Percentiles rank a stretch among this genome's conserved stretches.
phyloP scores from a whole-genome alignment of 2,329 filamentous ascomycete species.

The Aureobasidium sp. region DNA sequence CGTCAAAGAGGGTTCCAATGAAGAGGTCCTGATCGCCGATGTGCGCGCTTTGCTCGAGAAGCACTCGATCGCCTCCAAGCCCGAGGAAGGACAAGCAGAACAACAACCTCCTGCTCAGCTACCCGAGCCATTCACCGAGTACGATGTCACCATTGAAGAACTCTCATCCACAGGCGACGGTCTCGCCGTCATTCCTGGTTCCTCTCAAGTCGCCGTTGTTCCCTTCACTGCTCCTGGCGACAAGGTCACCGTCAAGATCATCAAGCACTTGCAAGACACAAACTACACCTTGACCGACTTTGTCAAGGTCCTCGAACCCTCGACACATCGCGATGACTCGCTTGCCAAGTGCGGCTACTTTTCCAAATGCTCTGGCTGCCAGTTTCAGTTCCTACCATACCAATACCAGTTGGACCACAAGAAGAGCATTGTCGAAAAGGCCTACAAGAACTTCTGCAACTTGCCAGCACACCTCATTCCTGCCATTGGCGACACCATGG shows the following conservation, averaged over 20 bases:
- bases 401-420: conserved; percentile 79
- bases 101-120: conserved; percentile 32
- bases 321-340: conserved; percentile 67
- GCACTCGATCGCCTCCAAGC: conserved; percentile 21
- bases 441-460: conserved; percentile 84
- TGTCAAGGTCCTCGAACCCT: conserved; percentile 66
- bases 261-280: conserved; percentile 59
- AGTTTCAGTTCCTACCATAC: conserved; percentile 96
- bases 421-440: conserved; percentile 78
- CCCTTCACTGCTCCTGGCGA: conserved; percentile 88
- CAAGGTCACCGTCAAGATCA: conserved; percentile 67
- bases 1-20: conserved; percentile 40
- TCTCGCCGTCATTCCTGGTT: conserved; percentile 63
- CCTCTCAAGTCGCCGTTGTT: conserved; percentile 72
- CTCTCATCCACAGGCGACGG: conserved; percentile 91
- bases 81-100: conserved; percentile 17
- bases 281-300: conserved; percentile 76
- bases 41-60: conserved; percentile 37
- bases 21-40: conserved; percentile 43
- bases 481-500: conserved; percentile 72
- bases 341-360: conserved; percentile 84
- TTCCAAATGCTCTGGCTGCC: conserved; percentile 77
- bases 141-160: conserved; percentile 72
- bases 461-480: conserved; percentile 71
- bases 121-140: conserved; percentile 63